phyloP scores from a whole-genome alignment of 2,329 filamentous ascomycete genomes.

The Bimuria novae-zelandiae region DNA sequence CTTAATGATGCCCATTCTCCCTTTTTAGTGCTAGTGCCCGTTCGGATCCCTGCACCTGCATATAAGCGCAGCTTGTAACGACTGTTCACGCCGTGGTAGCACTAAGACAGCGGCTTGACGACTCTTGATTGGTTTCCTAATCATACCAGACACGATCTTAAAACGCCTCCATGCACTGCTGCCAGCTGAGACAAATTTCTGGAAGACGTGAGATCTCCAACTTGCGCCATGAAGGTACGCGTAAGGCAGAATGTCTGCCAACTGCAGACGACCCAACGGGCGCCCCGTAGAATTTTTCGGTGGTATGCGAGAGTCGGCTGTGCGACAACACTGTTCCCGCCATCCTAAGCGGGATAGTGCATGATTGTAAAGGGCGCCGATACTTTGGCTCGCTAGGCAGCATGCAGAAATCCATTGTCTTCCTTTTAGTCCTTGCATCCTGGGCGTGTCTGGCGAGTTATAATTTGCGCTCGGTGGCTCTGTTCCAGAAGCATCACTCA shows the following conservation, averaged over 20 bases:
- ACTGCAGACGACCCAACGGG: background rate
- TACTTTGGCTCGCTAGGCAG: background rate
- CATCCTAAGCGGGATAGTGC: background rate
- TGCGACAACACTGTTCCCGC: background rate
- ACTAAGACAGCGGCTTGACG: background rate
- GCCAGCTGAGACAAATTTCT: slow-evolving; percentile 16
- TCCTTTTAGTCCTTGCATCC: background rate
- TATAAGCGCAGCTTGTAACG: slow-evolving; percentile 17
- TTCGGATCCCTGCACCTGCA: slow-evolving; percentile 15
- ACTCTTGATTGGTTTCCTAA: slow-evolving; percentile 5
- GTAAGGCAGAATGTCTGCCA: slow-evolving; percentile 8
- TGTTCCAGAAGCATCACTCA: background rate
- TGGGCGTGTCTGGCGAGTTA: background rate
- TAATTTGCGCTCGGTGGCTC: background rate
- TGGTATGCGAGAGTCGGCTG: background rate
- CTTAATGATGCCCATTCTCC: slow-evolving; percentile 20
- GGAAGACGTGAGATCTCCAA: background rate
- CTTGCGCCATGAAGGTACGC: slow-evolving; percentile 4
- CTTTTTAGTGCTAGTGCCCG: slow-evolving; percentile 19
- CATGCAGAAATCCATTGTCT: background rate
- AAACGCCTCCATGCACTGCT: slow-evolving; percentile 9
- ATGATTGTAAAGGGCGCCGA: background rate
- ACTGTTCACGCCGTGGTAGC: slow-evolving; percentile 7
- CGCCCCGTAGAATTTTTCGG: slow-evolving; percentile 4
- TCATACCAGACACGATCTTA: slow-evolving; percentile 6